These are phyloP conservation scores for Leccinellum albellum DNA, from an alignment of 768 basidiomycete species.

Conservation along the genomic window DNA sequence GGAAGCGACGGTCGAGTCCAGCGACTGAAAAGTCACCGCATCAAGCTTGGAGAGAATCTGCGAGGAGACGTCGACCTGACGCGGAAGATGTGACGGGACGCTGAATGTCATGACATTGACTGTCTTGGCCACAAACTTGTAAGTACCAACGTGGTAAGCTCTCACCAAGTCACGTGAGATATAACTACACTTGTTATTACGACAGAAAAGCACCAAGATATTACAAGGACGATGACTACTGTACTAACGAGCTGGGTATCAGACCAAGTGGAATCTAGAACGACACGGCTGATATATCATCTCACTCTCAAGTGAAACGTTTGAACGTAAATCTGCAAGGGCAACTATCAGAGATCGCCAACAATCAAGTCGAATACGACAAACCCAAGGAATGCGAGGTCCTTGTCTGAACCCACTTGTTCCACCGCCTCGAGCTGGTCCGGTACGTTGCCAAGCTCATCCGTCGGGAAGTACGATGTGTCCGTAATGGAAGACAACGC, in stretches of 20 bases:
- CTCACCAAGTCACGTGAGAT: conserved; percentile 18
- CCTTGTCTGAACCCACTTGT: conserved; percentile 61
- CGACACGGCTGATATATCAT: neutral
- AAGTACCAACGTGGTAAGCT: neutral
- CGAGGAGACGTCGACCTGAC: conserved; percentile 68
- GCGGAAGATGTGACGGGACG: conserved; percentile 69
- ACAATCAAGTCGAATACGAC: conserved; percentile 16
- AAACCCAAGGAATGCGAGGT: conserved; percentile 64
- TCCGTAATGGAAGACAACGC: conserved; percentile 89
- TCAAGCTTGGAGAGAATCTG: conserved; percentile 69
- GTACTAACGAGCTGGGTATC: conserved; percentile 28
- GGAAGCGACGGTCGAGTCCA: conserved; percentile 57
- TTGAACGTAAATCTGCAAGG: conserved; percentile 77
- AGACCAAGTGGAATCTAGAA: conserved; percentile 4
- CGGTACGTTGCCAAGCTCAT: conserved; percentile 75
- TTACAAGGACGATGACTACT: conserved; percentile 27
- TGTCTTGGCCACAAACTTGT: neutral
- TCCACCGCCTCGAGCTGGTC: conserved; percentile 59
- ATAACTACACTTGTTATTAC: conserved; percentile 15
- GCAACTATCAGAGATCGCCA: neutral
- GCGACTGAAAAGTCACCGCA: conserved; percentile 50
- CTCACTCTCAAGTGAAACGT: conserved; percentile 44
- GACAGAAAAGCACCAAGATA: conserved; percentile 17
- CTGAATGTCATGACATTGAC: conserved; percentile 64
- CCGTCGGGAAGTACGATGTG: conserved; percentile 95